Evolutionary conservation across 176 grass and related monocot species (phyloP), one percentile per base, ranked within the genome.

Genomic region (Triticum urartu): DNA sequence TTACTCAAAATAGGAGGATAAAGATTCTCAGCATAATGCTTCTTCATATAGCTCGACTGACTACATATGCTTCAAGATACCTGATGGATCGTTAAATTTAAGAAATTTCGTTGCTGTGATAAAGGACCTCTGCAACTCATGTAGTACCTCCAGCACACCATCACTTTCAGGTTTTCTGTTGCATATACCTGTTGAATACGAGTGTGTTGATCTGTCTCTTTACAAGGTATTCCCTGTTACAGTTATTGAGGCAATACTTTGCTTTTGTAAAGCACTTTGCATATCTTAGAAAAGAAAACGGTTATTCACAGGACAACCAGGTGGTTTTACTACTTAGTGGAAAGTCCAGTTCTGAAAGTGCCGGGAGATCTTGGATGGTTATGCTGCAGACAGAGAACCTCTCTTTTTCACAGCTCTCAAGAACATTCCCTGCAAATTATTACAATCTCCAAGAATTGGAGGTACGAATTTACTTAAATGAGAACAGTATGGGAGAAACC

Each of bases 41-140:
- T 35, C 42, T 88, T 91, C 81, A 15, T 68, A 86, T 87, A 89
- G 50, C 79, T 79, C 86, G 82, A 88, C 83, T 54, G 90, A 91
- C 78, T 98, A 91, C 61, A 69, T 89, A 56, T 98, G 95, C 73
- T 98, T 98, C 87, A 98, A 91, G 91, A 84, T 98, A 89, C 90
- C 93, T 66, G 84, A 98, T 88, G 86, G 87, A 83, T 89, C 93
- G 40, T 85, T 92, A 70, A 91, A 92, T 78, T 86, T 86, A 82
- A 92, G 77, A 78, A 95, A 95, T 74, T 98, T 93, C 65, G 89
- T 98, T 48, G 89, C 91, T 77, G 86, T 98, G 79, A 83, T 98
- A 82, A 98, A 89, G 75, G 81, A 87, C 72, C 88, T 92, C 17
- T 87, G 84, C 85, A 83, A 70, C 54, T 80, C 80, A 13, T 25